Conservation (phyloP, 768 basidiomycete species). For the Dendrothele bispora region DNA sequence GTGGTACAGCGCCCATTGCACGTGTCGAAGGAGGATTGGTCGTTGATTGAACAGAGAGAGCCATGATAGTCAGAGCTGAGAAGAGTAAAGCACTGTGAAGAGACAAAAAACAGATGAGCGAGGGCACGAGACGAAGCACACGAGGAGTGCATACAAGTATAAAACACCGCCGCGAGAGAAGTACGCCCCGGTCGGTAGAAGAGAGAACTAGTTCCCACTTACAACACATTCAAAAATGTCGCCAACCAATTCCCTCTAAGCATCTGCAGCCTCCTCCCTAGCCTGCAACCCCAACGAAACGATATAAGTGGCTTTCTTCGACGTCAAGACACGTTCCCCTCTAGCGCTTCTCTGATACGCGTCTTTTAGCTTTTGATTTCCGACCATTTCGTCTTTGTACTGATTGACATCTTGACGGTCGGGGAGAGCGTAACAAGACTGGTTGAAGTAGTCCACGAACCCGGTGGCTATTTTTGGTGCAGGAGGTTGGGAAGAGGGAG, state of each 20-base stretch:
- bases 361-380: too few relatives aligned
- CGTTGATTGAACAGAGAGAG: constrained; percentile 57
- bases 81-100: constrained; percentile 54
- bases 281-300: constrained; percentile 46
- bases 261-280: constrained; percentile 43
- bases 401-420: constrained; percentile 48
- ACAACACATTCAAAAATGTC: constrained; percentile 35
- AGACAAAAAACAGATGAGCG: neutral
- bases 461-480: constrained; percentile 61
- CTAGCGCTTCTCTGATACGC: too few relatives aligned
- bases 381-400: too few relatives aligned
- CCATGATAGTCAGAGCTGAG: constrained; percentile 56
- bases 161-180: constrained; percentile 80
- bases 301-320: too few relatives aligned
- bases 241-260: constrained; percentile 38
- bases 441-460: constrained; percentile 49
- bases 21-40: constrained; percentile 58
- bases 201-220: too few relatives aligned
- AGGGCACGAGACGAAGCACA: constrained; percentile 2
- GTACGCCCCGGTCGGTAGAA: constrained; percentile 58
- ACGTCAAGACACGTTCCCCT: too few relatives aligned
- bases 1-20: constrained; percentile 62
- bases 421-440: constrained; percentile 35
- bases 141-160: constrained; percentile 55
- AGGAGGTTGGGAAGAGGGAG: too few relatives aligned